phyloP scores from a whole-genome alignment of 495 filamentous ascomycete genomes.

The Aspergillus carlsbadensis region DNA sequence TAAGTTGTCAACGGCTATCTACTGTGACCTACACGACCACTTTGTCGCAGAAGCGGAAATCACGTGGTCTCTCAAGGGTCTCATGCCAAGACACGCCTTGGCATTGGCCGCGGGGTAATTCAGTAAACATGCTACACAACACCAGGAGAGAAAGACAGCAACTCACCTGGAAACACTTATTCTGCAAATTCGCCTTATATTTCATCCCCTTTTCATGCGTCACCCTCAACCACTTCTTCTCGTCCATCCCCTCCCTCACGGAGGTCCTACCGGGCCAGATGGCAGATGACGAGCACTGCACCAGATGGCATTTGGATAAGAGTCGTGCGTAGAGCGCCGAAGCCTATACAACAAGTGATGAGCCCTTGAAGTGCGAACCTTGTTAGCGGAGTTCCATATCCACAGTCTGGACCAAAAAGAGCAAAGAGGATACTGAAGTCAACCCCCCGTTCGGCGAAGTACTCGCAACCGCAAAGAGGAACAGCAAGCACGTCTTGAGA shows the following conservation, averaged over 20 bases:
- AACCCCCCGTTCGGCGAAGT: constrained; percentile 40
- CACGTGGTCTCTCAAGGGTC: too few species aligned
- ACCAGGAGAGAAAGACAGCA: not conserved
- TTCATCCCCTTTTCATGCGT: constrained; percentile 51
- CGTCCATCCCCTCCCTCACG: not conserved
- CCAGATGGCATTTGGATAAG: constrained; percentile 5
- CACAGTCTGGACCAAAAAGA: not conserved
- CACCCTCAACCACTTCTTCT: not conserved
- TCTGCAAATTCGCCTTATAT: constrained; percentile 56
- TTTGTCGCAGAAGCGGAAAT: too few species aligned
- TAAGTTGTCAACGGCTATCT: too few species aligned
- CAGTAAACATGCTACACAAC: not conserved
- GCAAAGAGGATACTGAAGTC: constrained; percentile 30
- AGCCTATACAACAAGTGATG: constrained; percentile 45
- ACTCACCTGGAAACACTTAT: constrained; percentile 52
- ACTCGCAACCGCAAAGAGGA: constrained; percentile 34
- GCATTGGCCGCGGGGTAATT: too few species aligned
- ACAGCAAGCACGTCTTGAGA: constrained; percentile 50
- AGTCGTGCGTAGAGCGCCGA: not conserved
- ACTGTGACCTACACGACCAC: too few species aligned
- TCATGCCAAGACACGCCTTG: too few species aligned
- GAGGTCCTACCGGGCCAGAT: constrained; percentile 16
- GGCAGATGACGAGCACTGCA: constrained; percentile 1
- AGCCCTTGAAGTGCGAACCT: too few species aligned
- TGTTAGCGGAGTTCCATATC: not conserved